phyloP scores from a whole-genome alignment of 257 asterid species.

The Apocynum venetum region DNA sequence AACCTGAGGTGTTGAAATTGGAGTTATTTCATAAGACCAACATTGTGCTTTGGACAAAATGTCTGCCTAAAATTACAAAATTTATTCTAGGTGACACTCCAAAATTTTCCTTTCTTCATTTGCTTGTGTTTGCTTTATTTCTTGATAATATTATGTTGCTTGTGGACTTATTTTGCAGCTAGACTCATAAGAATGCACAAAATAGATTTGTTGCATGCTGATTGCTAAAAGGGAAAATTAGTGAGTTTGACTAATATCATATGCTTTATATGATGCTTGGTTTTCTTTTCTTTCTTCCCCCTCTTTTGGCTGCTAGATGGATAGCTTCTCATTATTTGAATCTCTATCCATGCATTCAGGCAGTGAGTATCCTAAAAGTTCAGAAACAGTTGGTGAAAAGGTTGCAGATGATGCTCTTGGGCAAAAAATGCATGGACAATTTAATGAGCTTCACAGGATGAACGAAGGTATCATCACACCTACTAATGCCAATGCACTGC shows the following conservation, averaged over 20 bases:
- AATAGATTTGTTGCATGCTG: neutral
- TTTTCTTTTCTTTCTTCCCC: neutral
- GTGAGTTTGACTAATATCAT: neutral
- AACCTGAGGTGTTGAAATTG: neutral
- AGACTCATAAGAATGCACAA: neutral
- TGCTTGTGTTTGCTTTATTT: neutral
- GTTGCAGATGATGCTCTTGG: conserved; percentile 13
- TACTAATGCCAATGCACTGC: neutral
- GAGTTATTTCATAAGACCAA: neutral
- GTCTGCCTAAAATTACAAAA: neutral
- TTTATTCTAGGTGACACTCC: neutral
- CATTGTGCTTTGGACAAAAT: neutral
- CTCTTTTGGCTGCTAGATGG: conserved; percentile 4
- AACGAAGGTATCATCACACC: conserved; percentile 16
- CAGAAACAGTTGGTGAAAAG: conserved; percentile 23
- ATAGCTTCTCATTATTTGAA: conserved; percentile 18
- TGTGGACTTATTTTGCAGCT: neutral
- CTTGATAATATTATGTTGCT: neutral
- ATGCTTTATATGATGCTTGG: neutral
- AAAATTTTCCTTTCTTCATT: neutral
- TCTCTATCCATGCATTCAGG: conserved; percentile 24
- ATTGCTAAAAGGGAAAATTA: neutral
- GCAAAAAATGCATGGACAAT: conserved; percentile 16
- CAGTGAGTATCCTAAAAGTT: conserved; percentile 17
- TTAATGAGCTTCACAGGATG: conserved; percentile 8